Evolutionary conservation across 371 early-diverging fungal genomes (phyloP).

Genomic region (Apophysomyces elegans): DNA sequence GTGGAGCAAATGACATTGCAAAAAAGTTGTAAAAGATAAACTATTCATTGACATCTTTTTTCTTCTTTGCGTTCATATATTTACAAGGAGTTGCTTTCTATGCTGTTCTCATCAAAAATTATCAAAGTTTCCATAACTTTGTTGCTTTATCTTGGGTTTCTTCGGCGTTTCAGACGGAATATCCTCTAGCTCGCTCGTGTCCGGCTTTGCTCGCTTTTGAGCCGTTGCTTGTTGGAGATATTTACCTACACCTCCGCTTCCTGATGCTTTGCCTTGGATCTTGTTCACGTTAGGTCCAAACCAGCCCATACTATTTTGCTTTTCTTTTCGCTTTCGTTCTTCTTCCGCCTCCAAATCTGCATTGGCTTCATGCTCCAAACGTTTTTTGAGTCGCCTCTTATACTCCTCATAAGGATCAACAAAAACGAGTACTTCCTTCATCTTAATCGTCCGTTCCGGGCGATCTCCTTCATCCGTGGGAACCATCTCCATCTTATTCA

Average conservation of each 20-base stretch:
- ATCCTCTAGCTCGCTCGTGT: slow-evolving; percentile 14
- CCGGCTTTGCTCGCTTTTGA: slow-evolving; percentile 4
- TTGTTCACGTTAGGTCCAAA: slow-evolving; percentile 68
- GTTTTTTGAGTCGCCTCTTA: slow-evolving; percentile 59
- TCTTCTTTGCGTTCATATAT: too few relatives aligned
- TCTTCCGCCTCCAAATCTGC: slow-evolving; percentile 51
- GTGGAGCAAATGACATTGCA: too few relatives aligned
- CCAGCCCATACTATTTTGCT: slow-evolving; percentile 71
- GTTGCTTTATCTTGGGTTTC: slow-evolving; percentile 19
- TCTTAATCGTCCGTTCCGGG: slow-evolving; percentile 74
- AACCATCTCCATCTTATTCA: slow-evolving; percentile 79
- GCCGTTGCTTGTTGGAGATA: slow-evolving; percentile 56
- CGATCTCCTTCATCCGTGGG: slow-evolving; percentile 75
- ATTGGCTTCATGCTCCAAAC: slow-evolving; percentile 49
- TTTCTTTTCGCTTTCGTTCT: slow-evolving; percentile 35
- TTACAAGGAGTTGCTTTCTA: too few relatives aligned
- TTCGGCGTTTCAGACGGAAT: slow-evolving; percentile 35
- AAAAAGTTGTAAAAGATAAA: too few relatives aligned
- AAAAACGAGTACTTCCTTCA: slow-evolving; percentile 74
- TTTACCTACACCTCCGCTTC: slow-evolving; percentile 64
- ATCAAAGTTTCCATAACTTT: slow-evolving; percentile 13
- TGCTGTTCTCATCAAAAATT: slow-evolving; percentile 28
- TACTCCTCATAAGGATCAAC: slow-evolving; percentile 88
- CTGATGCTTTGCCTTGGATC: slow-evolving; percentile 21
- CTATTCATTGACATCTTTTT: too few relatives aligned